phyloP scores from a whole-genome alignment of 2,329 filamentous ascomycete genomes.

The Hypoxylon sp. region DNA sequence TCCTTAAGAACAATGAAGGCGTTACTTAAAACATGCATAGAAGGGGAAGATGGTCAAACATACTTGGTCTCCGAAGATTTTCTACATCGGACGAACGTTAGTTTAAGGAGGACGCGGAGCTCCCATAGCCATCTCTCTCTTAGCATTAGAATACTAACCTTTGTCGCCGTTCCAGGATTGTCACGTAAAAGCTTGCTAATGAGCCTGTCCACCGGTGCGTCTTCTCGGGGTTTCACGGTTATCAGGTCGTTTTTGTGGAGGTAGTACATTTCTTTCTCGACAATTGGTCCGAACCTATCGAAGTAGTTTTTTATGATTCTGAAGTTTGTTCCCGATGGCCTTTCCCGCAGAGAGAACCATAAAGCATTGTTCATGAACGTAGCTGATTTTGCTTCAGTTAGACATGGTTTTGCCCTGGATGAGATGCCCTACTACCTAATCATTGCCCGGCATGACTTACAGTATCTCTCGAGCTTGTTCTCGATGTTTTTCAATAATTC shows the following conservation, averaged over 20 bases:
- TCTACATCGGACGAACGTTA: conserved; percentile 18
- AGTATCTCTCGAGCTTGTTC: conserved; percentile 28
- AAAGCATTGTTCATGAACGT: conserved; percentile 18
- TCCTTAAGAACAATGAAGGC: conserved; percentile 6
- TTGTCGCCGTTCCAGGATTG: conserved; percentile 1
- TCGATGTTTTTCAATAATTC: conserved; percentile 26
- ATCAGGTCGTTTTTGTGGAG: conserved; percentile 22
- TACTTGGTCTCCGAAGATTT: conserved; percentile 19
- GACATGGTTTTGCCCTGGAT: not conserved
- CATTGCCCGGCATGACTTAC: conserved; percentile 18
- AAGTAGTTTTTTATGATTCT: conserved; percentile 20
- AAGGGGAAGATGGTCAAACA: not conserved
- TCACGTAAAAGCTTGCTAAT: conserved; percentile 12
- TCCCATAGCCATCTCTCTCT: not conserved
- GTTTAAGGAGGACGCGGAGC: not conserved
- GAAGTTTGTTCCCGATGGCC: conserved; percentile 18
- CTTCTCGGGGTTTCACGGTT: conserved; percentile 14
- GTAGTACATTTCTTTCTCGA: conserved; percentile 15
- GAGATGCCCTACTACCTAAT: not conserved
- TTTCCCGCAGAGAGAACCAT: not conserved
- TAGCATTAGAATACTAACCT: conserved; percentile 16
- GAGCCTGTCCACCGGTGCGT: conserved; percentile 27
- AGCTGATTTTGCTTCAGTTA: conserved; percentile 12
- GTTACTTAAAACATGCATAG: not conserved
- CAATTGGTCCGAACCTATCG: not conserved